Base-by-base conservation (phyloP, 306 rosid species). In the Styphnolobium japonicum region DNA sequence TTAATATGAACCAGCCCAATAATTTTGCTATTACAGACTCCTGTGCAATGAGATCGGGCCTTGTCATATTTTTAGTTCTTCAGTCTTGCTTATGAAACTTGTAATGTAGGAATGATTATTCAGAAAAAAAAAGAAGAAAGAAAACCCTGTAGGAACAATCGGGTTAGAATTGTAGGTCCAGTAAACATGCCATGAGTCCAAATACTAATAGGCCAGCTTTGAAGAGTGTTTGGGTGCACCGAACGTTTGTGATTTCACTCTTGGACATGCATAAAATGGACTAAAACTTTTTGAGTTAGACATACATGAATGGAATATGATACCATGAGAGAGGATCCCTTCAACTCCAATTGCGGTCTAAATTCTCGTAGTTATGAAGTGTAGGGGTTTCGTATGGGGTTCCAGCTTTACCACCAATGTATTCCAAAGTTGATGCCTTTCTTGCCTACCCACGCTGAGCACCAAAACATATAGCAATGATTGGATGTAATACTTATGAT, bases 341-440 rank as follows among this genome's bases (percentile, higher is more conserved):
- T 42, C 19, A 29, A 19, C 21, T 16, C 60, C 27, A 53, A 6
- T 11, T 34, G 33, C 5, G 16, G 45, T 45, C 33, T 75, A 10
- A 15, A 37, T 11, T 42, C 25, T 42, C 7, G 37, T 18, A 27
- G 12, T 11, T 31, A 37, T 48, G 1, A 2, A 18, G 55, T 42
- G 37, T 33, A 42, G 57, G 45, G 76, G 6, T 55, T 75, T 42
- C 11, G 7, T 21, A 33, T 75, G 11, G 11, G 49, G 46, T 19
- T 68, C 25, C 7, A 71, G 66, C 78, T 60, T 71, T 10, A 7
- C 12, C 72, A 16, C 34, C 73, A 71, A 69, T 55, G 12, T 34
- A 53, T 51, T 43, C 71, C 61, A 62, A 36, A 66, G 48, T 8
- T 14, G 67, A 75, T 81, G 72, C 39, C 25, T 58, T 81, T 16